Base-by-base conservation (phyloP, 2,329 filamentous ascomycete species). In the Beauveria brongniartii region DNA sequence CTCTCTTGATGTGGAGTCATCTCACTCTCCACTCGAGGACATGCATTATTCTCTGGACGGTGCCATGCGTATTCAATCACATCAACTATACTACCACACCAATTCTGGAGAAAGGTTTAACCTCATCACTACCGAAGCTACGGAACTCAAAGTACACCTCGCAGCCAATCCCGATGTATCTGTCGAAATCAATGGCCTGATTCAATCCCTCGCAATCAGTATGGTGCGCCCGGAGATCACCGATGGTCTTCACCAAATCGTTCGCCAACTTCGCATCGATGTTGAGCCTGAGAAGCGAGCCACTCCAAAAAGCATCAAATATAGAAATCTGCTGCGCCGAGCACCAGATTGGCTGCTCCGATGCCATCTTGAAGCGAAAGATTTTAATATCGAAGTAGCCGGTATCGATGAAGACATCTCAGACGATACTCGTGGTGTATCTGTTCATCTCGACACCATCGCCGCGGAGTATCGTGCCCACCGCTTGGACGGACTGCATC, bases 51-150 rank as follows among this genome's bases (percentile, higher is more conserved):
- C 90, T 5, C 77, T 99, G 1, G 86, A 86, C 16, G 91, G 92
- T 0, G 89, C 90, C 3, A 86, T 95, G 70, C 83, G 94, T 51
- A 78, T 97, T 62, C 88, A 93, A 64, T 90, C 91, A 1, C 92
- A 97, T 70, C 85, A 91, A 65, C 81, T 99, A 1, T 99, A 97
- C 72, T 99, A 99, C 70, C 95, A 97, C 70, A 96, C 92, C 0
- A 87, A 89, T 24, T 84, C 86, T 10, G 90, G 92, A 5, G 85
- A 86, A 63, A 88, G 91, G 56, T 93, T 96, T 69, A 91, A 96
- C 68, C 80, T 99, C 6, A 82, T 97, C 3, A 86, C 92, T 41
- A 95, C 89, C 0, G 93, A 99, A 69, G 89, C 87, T 1, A 83
- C 97, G 62, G 94, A 99, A 68, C 73, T 97, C 61, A 96, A 93